These are phyloP conservation scores for Pterocarpus santalinus DNA, from an alignment of 306 rosid species.

Conservation along the genomic window DNA sequence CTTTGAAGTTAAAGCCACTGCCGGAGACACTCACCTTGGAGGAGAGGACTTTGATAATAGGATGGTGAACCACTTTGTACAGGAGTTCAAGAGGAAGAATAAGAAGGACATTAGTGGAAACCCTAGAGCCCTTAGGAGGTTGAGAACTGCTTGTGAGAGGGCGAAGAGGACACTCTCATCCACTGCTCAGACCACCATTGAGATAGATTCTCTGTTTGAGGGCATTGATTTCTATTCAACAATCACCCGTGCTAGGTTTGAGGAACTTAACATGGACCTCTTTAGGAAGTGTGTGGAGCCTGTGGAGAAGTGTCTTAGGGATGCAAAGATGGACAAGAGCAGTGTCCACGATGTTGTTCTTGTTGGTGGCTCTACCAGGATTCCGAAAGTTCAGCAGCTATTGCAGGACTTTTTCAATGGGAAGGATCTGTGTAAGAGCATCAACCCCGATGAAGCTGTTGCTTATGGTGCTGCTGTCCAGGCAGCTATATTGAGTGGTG, in stretches of 20 bases:
- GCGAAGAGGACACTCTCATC: constrained; percentile 87
- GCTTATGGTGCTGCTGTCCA: constrained; percentile 88
- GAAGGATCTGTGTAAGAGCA: constrained; percentile 76
- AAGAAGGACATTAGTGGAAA: constrained; percentile 76
- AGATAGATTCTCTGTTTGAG: constrained; percentile 76
- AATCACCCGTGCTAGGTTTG: constrained; percentile 78
- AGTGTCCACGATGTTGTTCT: constrained; percentile 75
- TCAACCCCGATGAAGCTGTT: constrained; percentile 80
- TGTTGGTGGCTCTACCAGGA: constrained; percentile 87
- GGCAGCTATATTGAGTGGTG: constrained; percentile 81
- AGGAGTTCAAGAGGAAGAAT: constrained; percentile 81
- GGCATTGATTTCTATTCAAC: constrained; percentile 79
- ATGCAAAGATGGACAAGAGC: constrained; percentile 88
- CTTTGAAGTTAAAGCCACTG: constrained; percentile 79
- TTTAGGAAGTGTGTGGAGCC: constrained; percentile 83
- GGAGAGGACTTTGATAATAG: constrained; percentile 86
- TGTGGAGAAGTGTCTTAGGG: constrained; percentile 79
- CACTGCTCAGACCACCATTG: constrained; percentile 81
- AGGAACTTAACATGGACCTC: constrained; percentile 85
- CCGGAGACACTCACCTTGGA: constrained; percentile 87
- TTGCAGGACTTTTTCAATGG: constrained; percentile 89
- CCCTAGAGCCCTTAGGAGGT: constrained; percentile 78
- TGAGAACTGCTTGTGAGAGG: constrained; percentile 80
- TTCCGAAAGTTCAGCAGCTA: constrained; percentile 80
- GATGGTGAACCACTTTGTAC: constrained; percentile 84